Evolutionary conservation across 2,329 filamentous ascomycete genomes (phyloP).

Genomic region (Fusarium avenaceum): DNA sequence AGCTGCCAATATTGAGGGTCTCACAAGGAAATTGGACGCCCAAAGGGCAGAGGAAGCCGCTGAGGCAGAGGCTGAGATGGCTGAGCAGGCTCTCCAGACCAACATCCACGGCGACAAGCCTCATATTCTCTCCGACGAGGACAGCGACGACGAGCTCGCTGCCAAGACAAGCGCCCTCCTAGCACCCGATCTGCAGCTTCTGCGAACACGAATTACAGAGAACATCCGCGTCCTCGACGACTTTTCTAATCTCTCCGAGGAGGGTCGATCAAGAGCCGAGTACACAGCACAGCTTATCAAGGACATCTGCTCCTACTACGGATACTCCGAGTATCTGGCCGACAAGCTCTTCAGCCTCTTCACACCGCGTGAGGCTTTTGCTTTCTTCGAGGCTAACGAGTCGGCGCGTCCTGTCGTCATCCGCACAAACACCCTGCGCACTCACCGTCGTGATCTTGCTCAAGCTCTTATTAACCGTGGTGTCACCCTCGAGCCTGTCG

Average conservation of each 20-base stretch:
- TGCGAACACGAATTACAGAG: slow-evolving; percentile 91
- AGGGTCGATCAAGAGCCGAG: slow-evolving; percentile 85
- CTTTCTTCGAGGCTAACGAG: slow-evolving; percentile 99
- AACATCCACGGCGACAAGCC: slow-evolving; percentile 87
- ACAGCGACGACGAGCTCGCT: slow-evolving; percentile 71
- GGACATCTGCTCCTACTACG: slow-evolving; percentile 96
- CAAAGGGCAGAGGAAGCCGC: slow-evolving; percentile 82
- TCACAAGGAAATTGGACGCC: slow-evolving; percentile 86
- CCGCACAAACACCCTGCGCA: slow-evolving; percentile 93
- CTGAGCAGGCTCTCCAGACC: slow-evolving; percentile 88
- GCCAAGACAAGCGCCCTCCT: slow-evolving; percentile 74
- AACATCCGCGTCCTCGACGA: slow-evolving; percentile 92
- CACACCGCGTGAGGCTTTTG: slow-evolving; percentile 91
- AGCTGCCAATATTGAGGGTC: slow-evolving; percentile 93
- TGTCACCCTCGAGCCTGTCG: slow-evolving; percentile 94
- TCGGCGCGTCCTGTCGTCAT: slow-evolving; percentile 93
- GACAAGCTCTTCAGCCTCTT: slow-evolving; percentile 96
- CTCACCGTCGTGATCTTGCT: slow-evolving; percentile 82
- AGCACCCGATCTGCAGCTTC: slow-evolving; percentile 89
- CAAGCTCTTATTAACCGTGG: slow-evolving; percentile 96
- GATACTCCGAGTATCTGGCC: slow-evolving; percentile 93
- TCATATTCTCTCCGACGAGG: slow-evolving; percentile 73
- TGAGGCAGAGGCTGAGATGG: slow-evolving; percentile 86
- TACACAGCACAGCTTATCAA: slow-evolving; percentile 89
- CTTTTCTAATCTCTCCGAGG: slow-evolving; percentile 84